phyloP scores from a whole-genome alignment of 345 rosid species.

The Eucalyptus fibrosa region DNA sequence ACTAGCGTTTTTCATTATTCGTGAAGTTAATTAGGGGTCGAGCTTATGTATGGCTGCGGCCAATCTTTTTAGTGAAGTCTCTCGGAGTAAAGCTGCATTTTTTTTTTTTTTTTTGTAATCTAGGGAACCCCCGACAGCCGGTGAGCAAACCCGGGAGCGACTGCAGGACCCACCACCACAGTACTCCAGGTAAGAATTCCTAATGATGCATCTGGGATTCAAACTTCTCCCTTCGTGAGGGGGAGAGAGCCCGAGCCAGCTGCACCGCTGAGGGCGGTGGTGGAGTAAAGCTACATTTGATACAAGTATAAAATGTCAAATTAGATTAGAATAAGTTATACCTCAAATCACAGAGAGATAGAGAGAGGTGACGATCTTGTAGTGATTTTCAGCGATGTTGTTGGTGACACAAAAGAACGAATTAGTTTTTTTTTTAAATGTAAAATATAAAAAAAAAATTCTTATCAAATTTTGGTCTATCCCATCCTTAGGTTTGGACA shows the following conservation, averaged over 20 bases:
- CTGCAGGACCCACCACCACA: too few relatives aligned
- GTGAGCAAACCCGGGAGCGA: too few relatives aligned
- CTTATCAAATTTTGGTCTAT: not conserved
- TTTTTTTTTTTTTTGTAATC: too few relatives aligned
- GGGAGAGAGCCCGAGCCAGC: too few relatives aligned
- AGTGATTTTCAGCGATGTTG: not conserved
- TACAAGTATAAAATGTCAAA: not conserved
- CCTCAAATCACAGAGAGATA: not conserved
- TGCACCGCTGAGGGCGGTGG: too few relatives aligned
- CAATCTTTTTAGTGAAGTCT: not conserved
- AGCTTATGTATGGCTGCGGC: not conserved
- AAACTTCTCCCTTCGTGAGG: too few relatives aligned
- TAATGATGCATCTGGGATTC: too few relatives aligned
- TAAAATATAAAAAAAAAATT: not conserved
- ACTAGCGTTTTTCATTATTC: not conserved
- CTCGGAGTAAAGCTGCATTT: not conserved
- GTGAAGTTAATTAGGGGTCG: not conserved
- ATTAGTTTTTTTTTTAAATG: not conserved
- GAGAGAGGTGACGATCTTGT: not conserved
- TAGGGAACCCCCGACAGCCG: too few relatives aligned
- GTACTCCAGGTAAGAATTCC: too few relatives aligned
- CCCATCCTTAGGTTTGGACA: not conserved
- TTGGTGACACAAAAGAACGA: not conserved
- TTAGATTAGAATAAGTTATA: not conserved
- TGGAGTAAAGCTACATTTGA: too few relatives aligned